Percentiles rank a stretch among this genome's conserved stretches.
Evolutionary conservation across 2,329 filamentous ascomycete species (phyloP).

Genomic region (Botrytis paeoniae): DNA sequence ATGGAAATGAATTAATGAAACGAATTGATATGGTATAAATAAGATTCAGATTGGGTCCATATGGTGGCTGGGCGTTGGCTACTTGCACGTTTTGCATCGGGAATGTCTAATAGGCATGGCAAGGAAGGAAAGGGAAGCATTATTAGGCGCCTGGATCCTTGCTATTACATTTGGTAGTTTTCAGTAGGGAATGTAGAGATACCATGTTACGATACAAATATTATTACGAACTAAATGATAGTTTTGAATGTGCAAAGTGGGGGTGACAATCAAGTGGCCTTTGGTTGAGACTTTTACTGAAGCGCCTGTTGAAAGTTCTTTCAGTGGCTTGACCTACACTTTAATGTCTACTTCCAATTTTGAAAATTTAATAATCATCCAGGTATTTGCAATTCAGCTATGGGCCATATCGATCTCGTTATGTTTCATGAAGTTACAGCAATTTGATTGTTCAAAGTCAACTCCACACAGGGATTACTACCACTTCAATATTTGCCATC

Average conservation of each 20-base stretch:
- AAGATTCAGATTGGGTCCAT: constrained; percentile 3
- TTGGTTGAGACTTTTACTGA: not conserved
- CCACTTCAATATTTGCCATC: not conserved
- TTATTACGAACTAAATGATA: not conserved
- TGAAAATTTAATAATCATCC: not conserved
- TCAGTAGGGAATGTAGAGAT: constrained; percentile 3
- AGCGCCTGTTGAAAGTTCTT: not conserved
- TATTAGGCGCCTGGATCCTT: constrained; percentile 8
- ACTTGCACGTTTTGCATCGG: constrained; percentile 10
- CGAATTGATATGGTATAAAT: constrained; percentile 13
- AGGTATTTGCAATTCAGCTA: not conserved
- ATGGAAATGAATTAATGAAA: constrained; percentile 51
- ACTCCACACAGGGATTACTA: not conserved
- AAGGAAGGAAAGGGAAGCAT: constrained; percentile 4
- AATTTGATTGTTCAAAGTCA: not conserved
- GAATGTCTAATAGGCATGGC: not conserved
- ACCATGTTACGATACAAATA: constrained; percentile 8
- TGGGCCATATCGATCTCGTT: not conserved
- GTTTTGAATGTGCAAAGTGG: not conserved
- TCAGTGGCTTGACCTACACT: not conserved
- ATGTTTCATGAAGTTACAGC: not conserved
- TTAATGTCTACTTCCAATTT: not conserved
- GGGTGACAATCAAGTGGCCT: not conserved
- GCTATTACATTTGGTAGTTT: not conserved
- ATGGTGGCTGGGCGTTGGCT: constrained; percentile 7